Evolutionary conservation across 176 grass and related monocot genomes (phyloP).

Genomic region (Oryza officinalis): DNA sequence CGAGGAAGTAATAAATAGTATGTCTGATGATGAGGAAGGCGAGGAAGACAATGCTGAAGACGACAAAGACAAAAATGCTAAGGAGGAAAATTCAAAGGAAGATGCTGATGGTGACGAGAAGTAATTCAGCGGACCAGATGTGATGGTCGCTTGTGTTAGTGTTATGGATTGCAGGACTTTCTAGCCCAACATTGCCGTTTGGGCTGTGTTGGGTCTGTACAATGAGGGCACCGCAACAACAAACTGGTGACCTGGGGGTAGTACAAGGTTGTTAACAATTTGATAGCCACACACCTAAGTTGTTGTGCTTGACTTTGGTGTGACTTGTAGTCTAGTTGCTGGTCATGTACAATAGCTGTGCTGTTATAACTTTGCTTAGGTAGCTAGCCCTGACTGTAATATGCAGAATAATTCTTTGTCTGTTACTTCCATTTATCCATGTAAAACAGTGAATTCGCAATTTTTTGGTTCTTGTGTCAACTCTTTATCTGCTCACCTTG

Average conservation of each 20-base stretch:
- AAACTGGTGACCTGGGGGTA: conserved; percentile 8
- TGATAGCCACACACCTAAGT: conserved; percentile 38
- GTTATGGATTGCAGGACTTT: conserved; percentile 9
- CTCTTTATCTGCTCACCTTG: neutral
- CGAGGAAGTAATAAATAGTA: conserved; percentile 89
- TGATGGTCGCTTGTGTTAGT: conserved; percentile 4
- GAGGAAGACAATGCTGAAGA: conserved; percentile 56
- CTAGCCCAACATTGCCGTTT: neutral
- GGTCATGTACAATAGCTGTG: conserved; percentile 71
- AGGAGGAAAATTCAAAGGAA: conserved; percentile 43
- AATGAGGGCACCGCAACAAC: conserved; percentile 39
- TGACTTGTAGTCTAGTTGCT: conserved; percentile 51
- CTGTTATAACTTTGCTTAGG: conserved; percentile 50
- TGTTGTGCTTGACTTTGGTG: conserved; percentile 56
- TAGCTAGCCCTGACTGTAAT: conserved; percentile 60
- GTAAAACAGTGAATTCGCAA: conserved; percentile 39
- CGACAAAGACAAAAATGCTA: conserved; percentile 38
- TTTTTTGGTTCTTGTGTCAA: neutral
- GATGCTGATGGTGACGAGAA: conserved; percentile 44
- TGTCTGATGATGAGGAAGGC: conserved; percentile 76
- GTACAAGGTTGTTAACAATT: conserved; percentile 42
- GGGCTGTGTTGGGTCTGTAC: conserved; percentile 43
- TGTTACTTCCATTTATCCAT: conserved; percentile 31
- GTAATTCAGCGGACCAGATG: conserved; percentile 1
- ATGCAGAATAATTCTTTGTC: conserved; percentile 42